These are phyloP conservation scores for Verruconis gallopava DNA, from an alignment of 2,329 filamentous ascomycete genomes.

Conservation along the genomic window DNA sequence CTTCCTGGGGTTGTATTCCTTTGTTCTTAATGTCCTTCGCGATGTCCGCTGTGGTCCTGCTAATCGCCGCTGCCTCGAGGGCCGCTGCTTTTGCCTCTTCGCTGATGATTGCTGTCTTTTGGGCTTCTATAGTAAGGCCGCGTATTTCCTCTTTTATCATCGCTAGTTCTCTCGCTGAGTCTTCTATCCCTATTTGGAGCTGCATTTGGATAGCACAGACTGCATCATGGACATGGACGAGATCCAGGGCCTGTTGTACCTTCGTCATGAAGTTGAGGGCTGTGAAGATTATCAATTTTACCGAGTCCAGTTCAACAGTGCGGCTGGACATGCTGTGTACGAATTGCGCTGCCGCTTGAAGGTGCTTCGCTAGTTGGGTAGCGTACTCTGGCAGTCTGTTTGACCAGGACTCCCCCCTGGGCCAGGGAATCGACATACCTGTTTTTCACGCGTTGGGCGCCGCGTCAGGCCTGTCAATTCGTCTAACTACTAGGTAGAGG, in stretches of 20 bases:
- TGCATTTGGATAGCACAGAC: no score
- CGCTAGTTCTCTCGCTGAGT: no score
- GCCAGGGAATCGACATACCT: no score
- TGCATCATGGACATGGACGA: slow-evolving; percentile 11
- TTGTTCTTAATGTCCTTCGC: slow-evolving; percentile 11
- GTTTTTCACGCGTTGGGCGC: no score
- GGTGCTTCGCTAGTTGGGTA: no score
- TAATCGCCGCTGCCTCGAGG: slow-evolving; percentile 11
- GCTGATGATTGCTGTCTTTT: slow-evolving; percentile 6
- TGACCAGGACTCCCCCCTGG: no score
- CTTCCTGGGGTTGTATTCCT: slow-evolving; percentile 9
- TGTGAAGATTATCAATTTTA: slow-evolving; percentile 10
- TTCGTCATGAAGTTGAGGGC: slow-evolving; percentile 14
- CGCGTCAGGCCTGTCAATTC: slow-evolving; percentile 4
- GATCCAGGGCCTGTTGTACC: slow-evolving; percentile 14
- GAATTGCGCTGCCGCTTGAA: no score
- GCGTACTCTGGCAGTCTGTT: no score
- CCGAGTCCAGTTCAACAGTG: no score
- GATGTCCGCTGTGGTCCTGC: slow-evolving; percentile 11
- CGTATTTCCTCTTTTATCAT: no score
- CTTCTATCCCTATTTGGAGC: no score
- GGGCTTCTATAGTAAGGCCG: slow-evolving; percentile 13
- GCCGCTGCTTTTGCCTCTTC: slow-evolving; percentile 9
- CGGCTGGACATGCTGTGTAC: no score
- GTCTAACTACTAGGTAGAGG: slow-evolving; percentile 7